Base-by-base conservation (phyloP, 805 yeast species). In the Zygosaccharomyces lentus region DNA sequence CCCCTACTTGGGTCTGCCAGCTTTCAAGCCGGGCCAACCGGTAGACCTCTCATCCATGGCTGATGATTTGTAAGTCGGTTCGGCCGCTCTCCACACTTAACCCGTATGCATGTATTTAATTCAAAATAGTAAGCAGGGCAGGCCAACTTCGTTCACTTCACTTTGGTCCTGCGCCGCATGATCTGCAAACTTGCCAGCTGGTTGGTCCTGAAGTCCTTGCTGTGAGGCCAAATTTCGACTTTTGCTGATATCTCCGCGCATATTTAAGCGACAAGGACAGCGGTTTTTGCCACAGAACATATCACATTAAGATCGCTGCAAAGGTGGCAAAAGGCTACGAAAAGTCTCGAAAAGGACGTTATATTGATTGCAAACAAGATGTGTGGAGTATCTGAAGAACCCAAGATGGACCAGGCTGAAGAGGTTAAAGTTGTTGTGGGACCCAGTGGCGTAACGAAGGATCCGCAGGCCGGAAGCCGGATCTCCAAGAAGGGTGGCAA, bases 11-110 rank as follows among this genome's bases (percentile, higher is more conserved):
- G 99, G 99, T 0, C 73, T 93, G 37, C 99, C 99, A 12, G 97
- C 99, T 3, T 93, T 93, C 76, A 89, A 89, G 68, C 99, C 98
- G 1, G 99, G 99, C 43, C 95, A 93, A 69, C 82, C 82, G 9
- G 81, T 93, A 45, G 81, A 84, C 26, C 69, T 91, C 52, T 88
- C 78, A 58, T 77, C 80, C 44, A 79, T 85, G 56, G 85, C 84
- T 34, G 95, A 85, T 65, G 95, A 87, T 64, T 73, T 86, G 56
- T 86, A 57, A 61, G n/a, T 15, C 15, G 2, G 24, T 19, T 23
- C 12, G n/a, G n/a, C n/a, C n/a, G 15, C 21, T 16, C 15, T 24
- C 3, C n/a, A 19, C 34, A 16, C 10, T 19, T 25, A 17, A n/a
- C 13, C 13, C 24, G 15, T 38, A 16, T 27, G 19, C 23, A 16